Conservation (phyloP, 1,139 yeast species). For the Saccharomycopsis phalli region DNA sequence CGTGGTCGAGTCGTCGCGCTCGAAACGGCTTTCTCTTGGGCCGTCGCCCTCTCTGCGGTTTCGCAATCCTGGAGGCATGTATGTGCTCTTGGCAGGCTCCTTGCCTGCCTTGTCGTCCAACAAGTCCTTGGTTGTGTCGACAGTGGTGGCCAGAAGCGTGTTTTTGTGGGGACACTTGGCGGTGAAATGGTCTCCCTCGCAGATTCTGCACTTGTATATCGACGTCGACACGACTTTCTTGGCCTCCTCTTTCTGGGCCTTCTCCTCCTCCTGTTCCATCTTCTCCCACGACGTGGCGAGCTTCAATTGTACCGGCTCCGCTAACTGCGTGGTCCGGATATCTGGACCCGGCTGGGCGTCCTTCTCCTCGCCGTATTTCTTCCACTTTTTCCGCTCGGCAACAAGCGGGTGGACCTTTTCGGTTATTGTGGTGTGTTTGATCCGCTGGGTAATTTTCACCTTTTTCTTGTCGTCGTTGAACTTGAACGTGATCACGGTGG, state of each 20-base stretch:
- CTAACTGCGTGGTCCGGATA: conserved; percentile 78
- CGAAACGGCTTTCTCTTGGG: conserved; percentile 35
- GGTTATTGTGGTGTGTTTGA: conserved; percentile 66
- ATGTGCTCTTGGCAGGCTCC: conserved; percentile 33
- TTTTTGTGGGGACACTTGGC: conserved; percentile 95
- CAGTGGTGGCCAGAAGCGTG: conserved; percentile 54
- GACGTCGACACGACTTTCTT: conserved; percentile 40
- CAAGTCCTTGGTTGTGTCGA: no score
- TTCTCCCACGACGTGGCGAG: conserved; percentile 71
- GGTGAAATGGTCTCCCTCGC: conserved; percentile 94
- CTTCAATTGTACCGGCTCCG: conserved; percentile 68
- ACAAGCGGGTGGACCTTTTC: conserved; percentile 76
- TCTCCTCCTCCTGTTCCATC: conserved; percentile 53
- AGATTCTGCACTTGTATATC: conserved; percentile 67
- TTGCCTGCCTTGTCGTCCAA: conserved; percentile 24
- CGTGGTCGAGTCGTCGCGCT: conserved; percentile 69
- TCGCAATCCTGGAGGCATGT: conserved; percentile 78
- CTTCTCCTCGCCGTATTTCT: conserved; percentile 76
- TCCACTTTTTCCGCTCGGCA: conserved; percentile 67
- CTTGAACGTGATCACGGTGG: conserved; percentile 74
- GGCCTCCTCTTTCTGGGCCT: conserved; percentile 46
- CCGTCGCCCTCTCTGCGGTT: conserved; percentile 48
- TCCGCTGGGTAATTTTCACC: conserved; percentile 78
- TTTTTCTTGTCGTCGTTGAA: conserved; percentile 74
- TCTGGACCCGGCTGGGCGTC: conserved; percentile 80